Evolutionary conservation across 2,329 filamentous ascomycete genomes (phyloP).

Genomic region (Epichloe amarillans): DNA sequence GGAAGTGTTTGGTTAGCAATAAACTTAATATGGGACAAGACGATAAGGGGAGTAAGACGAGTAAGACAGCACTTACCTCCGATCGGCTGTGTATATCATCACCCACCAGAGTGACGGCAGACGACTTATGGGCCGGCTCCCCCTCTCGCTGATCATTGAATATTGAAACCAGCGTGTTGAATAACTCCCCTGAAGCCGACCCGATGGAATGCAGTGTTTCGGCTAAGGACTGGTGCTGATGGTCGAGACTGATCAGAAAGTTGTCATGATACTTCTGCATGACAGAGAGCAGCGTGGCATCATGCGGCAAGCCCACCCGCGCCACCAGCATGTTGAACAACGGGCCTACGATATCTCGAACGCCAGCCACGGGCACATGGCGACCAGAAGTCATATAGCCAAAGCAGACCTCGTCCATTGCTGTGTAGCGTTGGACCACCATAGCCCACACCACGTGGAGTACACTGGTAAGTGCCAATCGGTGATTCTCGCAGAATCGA

Average conservation of each 20-base stretch:
- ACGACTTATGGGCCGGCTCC: conserved; percentile 2
- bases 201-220: conserved; percentile 25
- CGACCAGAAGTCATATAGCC: conserved; percentile 40
- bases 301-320: conserved; percentile 14
- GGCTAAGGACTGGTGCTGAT: conserved; percentile 37
- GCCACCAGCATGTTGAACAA: conserved; percentile 41
- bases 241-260: conserved; percentile 30
- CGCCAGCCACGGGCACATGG: conserved; percentile 33
- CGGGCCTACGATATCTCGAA: conserved; percentile 34
- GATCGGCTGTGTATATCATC: neutral
- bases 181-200: conserved; percentile 10
- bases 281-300: conserved; percentile 12
- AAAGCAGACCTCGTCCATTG: conserved; percentile 34
- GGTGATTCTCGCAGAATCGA: conserved; percentile 23
- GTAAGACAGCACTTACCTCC: neutral
- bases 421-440: conserved; percentile 33
- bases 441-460: conserved; percentile 39
- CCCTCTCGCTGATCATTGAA: conserved; percentile 6
- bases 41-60: neutral
- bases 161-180: conserved; percentile 20
- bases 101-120: neutral
- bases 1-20: no score
- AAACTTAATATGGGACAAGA: no score
- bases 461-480: conserved; percentile 33
- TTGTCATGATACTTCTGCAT: conserved; percentile 24